These are phyloP conservation scores for Sedum album DNA, from an alignment of 164 flowering plant species.

Conservation along the genomic window DNA sequence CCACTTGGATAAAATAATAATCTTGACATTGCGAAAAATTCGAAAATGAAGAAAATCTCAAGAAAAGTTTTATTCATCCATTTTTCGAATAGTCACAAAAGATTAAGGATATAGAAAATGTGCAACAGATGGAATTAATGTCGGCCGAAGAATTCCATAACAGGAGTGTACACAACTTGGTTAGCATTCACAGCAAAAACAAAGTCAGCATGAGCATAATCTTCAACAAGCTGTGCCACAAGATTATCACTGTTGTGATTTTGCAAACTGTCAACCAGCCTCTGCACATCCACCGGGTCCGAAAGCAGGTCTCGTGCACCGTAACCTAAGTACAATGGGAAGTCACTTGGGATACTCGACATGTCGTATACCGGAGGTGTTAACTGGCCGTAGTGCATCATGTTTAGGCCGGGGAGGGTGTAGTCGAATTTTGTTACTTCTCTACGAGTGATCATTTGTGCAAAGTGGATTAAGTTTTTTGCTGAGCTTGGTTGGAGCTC, in stretches of 20 bases:
- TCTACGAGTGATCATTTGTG: constrained; percentile 66
- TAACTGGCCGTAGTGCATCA: constrained; percentile 52
- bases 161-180: constrained; percentile 51
- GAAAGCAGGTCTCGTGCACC: constrained; percentile 68
- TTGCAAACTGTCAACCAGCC: constrained; percentile 39
- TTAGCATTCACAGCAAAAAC: constrained; percentile 56
- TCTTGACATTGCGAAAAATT: no score
- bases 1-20: no score
- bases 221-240: constrained; percentile 31
- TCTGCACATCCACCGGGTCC: constrained; percentile 51
- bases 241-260: constrained; percentile 51
- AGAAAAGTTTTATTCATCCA: no score
- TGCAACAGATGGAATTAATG: no score
- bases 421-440: constrained; percentile 64
- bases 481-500: constrained; percentile 71
- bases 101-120: no score
- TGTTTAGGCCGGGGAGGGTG: constrained; percentile 30
- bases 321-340: constrained; percentile 68
- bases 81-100: no score
- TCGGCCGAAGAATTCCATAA: constrained; percentile 49
- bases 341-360: constrained; percentile 44
- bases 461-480: constrained; percentile 70
- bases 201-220: constrained; percentile 82
- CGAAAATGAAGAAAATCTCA: no score
- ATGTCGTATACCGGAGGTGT: constrained; percentile 65